Base-by-base conservation (phyloP, 106 monocot species). In the Apostasia ramifera region DNA sequence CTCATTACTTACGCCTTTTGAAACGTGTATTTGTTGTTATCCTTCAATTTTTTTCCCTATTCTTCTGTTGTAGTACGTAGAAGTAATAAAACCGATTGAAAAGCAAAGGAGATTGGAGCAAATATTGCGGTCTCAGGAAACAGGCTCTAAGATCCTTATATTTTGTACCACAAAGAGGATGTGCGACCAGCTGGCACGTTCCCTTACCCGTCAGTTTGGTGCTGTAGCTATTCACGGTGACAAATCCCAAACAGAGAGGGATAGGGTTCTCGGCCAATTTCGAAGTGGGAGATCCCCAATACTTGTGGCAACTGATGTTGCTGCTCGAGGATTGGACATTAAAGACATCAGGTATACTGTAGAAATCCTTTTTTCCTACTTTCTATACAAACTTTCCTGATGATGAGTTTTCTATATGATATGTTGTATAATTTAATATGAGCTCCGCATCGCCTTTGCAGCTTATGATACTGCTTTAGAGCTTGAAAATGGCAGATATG, bases 131-230 rank as follows among this genome's bases (percentile, higher is more conserved):
- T 88, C 91, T 2, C 91, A 95, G 66, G 95, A 95, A 42, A 75
- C 88, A 63, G 91, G 88, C 7, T 81, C 95, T 6, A 95, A 95
- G 67, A 50, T 91, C 43, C 65, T 95, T 69, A 76, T 95, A 62
- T 95, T 95, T 73, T 95, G 95, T 55, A 84, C 91, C 4, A 95
- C 95, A 1, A 95, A 95, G 68, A 85, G 88, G 54, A 91, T 95
- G 95, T 95, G 95, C 51, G 91, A 95, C 55, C 95, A 95, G 75
- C 71, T 95, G 47, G 56, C 95, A 9, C 72, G 85, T 11, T 76
- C 46, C 7, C 82, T 95, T 40, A 58, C 76, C 61, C 91, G 88
- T 15, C 83, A 86, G 59, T 94, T 94, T 74, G 85, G 83, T 56
- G 95, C 91, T 70, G 79, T 83, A 66, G 91, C 86, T 70, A 86